Evolutionary conservation across 345 rosid genomes (phyloP).

Genomic region (Sapria himalayana): DNA sequence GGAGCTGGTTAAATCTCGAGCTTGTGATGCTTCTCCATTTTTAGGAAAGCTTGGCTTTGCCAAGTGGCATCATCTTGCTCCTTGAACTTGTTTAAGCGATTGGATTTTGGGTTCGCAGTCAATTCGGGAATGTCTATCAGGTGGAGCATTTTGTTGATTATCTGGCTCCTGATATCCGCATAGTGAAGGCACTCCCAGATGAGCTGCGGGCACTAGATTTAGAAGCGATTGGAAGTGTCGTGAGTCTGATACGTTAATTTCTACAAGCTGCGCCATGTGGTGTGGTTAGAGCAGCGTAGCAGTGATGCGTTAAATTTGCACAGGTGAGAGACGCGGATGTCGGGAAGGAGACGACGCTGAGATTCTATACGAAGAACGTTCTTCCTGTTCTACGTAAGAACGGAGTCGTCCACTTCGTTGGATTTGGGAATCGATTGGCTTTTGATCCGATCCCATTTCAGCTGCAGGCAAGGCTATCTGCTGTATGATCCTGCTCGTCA

Average conservation of each 20-base stretch:
- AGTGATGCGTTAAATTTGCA: too few species aligned
- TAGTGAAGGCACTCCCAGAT: constrained; percentile 62
- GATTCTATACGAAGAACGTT: constrained; percentile 63
- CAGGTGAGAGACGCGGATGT: constrained; percentile 68
- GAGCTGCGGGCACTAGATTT: constrained; percentile 65
- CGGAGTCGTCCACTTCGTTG: constrained; percentile 62
- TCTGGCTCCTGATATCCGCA: constrained; percentile 63
- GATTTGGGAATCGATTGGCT: constrained; percentile 91
- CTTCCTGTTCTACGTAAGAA: constrained; percentile 61
- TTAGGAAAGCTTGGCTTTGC: too few species aligned
- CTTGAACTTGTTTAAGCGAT: too few species aligned
- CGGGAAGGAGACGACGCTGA: constrained; percentile 64
- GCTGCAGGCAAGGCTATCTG: constrained; percentile 49
- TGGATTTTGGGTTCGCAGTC: constrained; percentile 27
- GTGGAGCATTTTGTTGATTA: constrained; percentile 68
- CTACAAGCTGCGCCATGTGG: too few species aligned
- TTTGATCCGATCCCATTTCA: constrained; percentile 78
- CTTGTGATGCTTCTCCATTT: too few species aligned
- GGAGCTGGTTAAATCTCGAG: too few species aligned
- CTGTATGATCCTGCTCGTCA: constrained; percentile 5
- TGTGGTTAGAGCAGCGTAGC: too few species aligned
- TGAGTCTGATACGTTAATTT: constrained; percentile 25
- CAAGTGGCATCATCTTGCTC: too few species aligned
- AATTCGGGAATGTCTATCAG: constrained; percentile 76
- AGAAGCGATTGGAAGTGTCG: constrained; percentile 75